Conservation (phyloP, 2,329 filamentous ascomycete species). For the Graphilbum fragrans region DNA sequence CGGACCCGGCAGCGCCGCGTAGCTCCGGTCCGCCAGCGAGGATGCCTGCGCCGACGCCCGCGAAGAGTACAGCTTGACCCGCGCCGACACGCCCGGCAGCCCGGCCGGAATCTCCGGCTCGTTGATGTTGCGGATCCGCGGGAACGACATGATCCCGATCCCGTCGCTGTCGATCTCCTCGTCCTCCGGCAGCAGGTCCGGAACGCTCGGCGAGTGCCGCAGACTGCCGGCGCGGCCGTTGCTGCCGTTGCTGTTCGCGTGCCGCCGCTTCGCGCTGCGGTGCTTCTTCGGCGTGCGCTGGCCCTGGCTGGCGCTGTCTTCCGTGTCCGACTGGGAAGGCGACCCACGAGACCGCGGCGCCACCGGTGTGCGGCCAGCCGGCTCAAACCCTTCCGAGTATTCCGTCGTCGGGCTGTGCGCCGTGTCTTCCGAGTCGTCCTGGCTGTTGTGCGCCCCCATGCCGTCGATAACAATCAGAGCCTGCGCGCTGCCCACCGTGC, state of each 20-base stretch:
- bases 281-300: constrained; percentile 13
- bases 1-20: constrained; percentile 27
- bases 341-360: constrained; percentile 36
- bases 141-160: constrained; percentile 52
- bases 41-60: constrained; percentile 10
- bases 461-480: not conserved
- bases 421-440: constrained; percentile 25
- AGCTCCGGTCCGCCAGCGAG: constrained; percentile 12
- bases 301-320: constrained; percentile 16
- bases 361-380: constrained; percentile 43
- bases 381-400: constrained; percentile 37
- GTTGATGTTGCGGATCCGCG: constrained; percentile 34
- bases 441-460: constrained; percentile 14
- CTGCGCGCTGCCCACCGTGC: not conserved
- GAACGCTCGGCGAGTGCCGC: no score
- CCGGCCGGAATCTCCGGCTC: constrained; percentile 28
- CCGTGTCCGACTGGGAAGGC: constrained; percentile 35
- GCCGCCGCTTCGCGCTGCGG: constrained; percentile 9
- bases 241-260: constrained; percentile 18
- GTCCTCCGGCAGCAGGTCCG: not conserved
- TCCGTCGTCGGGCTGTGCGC: constrained; percentile 22
- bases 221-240: constrained; percentile 4
- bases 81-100: constrained; percentile 26
- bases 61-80: constrained; percentile 15
- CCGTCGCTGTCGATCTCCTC: constrained; percentile 32